phyloP scores from a whole-genome alignment of 495 filamentous ascomycete species.

The Hypoxylon lenormandii region DNA sequence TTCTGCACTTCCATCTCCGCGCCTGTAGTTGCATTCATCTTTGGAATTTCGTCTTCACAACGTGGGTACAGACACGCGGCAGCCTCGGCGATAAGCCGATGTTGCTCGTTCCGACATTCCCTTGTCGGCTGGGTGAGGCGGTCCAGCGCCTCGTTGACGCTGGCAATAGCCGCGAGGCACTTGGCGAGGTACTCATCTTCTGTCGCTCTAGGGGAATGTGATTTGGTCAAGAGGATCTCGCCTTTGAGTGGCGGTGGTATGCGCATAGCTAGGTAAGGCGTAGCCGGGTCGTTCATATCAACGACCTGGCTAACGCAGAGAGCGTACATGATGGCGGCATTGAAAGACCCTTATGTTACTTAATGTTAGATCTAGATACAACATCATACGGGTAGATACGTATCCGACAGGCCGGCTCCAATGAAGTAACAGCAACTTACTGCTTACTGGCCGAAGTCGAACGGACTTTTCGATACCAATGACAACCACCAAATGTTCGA shows the following conservation, averaged over 20 bases:
- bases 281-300: slow-evolving; percentile 13
- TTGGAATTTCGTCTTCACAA: not conserved
- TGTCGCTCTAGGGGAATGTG: not conserved
- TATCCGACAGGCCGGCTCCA: not conserved
- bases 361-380: not conserved
- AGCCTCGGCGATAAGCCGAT: slow-evolving; percentile 18
- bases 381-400: no score
- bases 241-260: slow-evolving; percentile 5
- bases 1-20: not conserved
- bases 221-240: slow-evolving; percentile 8
- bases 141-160: slow-evolving; percentile 18
- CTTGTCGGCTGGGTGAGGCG: slow-evolving; percentile 2
- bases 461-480: slow-evolving; percentile 25
- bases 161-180: not conserved
- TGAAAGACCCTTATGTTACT: slow-evolving; percentile 6
- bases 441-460: slow-evolving; percentile 14
- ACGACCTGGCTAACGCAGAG: slow-evolving; percentile 22
- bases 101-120: slow-evolving; percentile 5
- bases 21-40: no score
- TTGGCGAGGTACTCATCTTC: not conserved
- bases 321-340: slow-evolving; percentile 17
- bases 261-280: not conserved
- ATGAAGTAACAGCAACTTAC: not conserved
- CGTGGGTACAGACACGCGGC: not conserved
- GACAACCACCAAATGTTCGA: slow-evolving; percentile 13